Evolutionary conservation across 108 stramenopile species (phyloP), one percentile per base, ranked within the genome.

Genomic region (Cyclotella sp.): DNA sequence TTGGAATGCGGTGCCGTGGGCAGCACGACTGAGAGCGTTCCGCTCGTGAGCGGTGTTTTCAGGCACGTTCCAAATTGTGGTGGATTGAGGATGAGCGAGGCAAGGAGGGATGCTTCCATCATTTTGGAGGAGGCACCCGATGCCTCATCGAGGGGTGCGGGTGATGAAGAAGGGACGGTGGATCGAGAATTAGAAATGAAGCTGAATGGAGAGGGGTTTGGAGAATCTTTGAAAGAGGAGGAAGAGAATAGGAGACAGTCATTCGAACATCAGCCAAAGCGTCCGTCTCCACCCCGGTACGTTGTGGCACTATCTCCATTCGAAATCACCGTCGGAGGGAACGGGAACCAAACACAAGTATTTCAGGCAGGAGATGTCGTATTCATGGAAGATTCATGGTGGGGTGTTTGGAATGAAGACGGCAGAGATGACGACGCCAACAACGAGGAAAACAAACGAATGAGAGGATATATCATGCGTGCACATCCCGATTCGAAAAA

Each of bases 301-400:
- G 72, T 80, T 42, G 79, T 80, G 0, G 76, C 72, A 29, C 46
- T 82, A 16, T 82, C 81, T 45, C 65, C 76, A 28, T 34, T 82
- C 21, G 63, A 82, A 67, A 78, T 82, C 30, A 82, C 81, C 18
- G 81, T 82, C 10, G 77, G 81, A 58, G 81, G 81, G 27, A 73
- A 82, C 44, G 67, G 77, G 19, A 73, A 82, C 30, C 70, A 82
- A 62, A 82, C 81, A 42, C 70, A 78, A 66, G 58, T 73, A 67
- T 82, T 82, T 54, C 18, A 51, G n/a, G 52, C 76, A 3, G 81
- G 81, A 24, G 81, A 82, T 68, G 76, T 77, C 5, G 67, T 82
- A 42, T 78, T 82, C 52, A 60, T 82, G 42, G 81, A 78, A 42
- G 81, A 82, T 73, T 72, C 81, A 27, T 80, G 79, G 79, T 74